phyloP scores from a whole-genome alignment of 2,329 filamentous ascomycete species.

The Shiraia bambusicola region DNA sequence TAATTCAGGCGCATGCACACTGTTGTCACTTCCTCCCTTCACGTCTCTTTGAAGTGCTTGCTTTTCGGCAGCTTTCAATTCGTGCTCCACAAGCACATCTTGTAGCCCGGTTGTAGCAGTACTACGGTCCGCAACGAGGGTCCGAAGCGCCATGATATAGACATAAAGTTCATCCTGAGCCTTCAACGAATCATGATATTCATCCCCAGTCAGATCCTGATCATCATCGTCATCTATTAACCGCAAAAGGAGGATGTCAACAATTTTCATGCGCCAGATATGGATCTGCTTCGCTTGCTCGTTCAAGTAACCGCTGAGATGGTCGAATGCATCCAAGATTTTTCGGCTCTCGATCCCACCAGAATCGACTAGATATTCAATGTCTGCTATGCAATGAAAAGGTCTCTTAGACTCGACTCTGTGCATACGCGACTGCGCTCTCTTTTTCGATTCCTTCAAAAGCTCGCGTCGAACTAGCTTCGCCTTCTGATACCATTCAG shows the following conservation, averaged over 20 bases:
- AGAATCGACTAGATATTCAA: conserved; percentile 59
- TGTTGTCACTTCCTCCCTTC: conserved; percentile 45
- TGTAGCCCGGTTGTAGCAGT: conserved; percentile 73
- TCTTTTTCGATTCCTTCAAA: conserved; percentile 59
- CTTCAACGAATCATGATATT: conserved; percentile 84
- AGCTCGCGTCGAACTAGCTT: conserved; percentile 78
- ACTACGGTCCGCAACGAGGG: conserved; percentile 75
- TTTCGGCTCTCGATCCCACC: conserved; percentile 73
- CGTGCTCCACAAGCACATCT: conserved; percentile 74
- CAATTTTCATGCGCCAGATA: conserved; percentile 72
- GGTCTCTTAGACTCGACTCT: conserved; percentile 43
- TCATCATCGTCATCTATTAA: conserved; percentile 77
- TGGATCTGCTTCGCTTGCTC: conserved; percentile 70
- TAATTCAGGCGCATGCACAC: conserved; percentile 72
- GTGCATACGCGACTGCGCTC: conserved; percentile 65
- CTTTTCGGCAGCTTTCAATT: conserved; percentile 63
- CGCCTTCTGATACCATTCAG: conserved; percentile 72
- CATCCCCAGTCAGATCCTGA: conserved; percentile 80
- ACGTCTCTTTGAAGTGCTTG: conserved; percentile 62
- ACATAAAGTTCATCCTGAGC: conserved; percentile 86
- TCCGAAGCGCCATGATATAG: conserved; percentile 76
- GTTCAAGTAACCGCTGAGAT: conserved; percentile 67
- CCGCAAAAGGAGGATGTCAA: conserved; percentile 69
- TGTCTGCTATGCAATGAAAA: conserved; percentile 23
- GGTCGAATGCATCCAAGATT: conserved; percentile 66